Evolutionary conservation across 2,329 filamentous ascomycete species (phyloP), one percentile per base, ranked within the genome.

Genomic region (Colletotrichum kahawae): DNA sequence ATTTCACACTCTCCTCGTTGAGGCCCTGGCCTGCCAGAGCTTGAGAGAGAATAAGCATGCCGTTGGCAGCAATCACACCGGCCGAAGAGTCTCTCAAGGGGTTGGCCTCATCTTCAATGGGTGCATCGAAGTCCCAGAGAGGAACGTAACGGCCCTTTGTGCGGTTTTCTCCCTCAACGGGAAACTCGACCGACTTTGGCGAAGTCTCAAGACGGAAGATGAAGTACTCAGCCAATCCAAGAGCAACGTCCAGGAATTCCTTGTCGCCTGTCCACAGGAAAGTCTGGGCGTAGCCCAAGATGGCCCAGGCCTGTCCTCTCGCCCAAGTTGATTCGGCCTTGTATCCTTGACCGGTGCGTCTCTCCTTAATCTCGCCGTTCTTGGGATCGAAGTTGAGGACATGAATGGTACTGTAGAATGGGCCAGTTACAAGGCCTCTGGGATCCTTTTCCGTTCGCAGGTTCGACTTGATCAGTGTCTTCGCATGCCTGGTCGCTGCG

Each of bases 221-320:
- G 76, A 90, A 91, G 74, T 90, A 90, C 48, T 88, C 83, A 2
- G 88, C 87, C 43, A 89, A 80, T 1, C 83, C 83, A 5, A 85
- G 83, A 0, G 89, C 85, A 0, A 87, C 86, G 0, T 85, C 79
- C 1, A 89, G 80, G 64, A 89, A 90, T 3, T 82, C 81, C 0
- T 71, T 24, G 1, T 88, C 84, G 13, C 84, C 84, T 0, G 88
- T 89, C 87, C 87, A 89, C 36, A 79, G 79, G 70, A 87, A 89
- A 0, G 87, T 86, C 75, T 89, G 88, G 0, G 88, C 83, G 65
- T 88, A 90, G 0, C 88, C 88, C 18, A 89, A 80, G 18, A 90
- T 86, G 1, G 83, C 85, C 88, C 89, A 90, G 0, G 87, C 88
- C 70, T 90, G 88, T 2, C 88, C 88, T 14, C 88, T 84, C 6